These are phyloP conservation scores for Ustilago xerochloae DNA, from an alignment of 1,284 basidiomycete species.

Conservation along the genomic window DNA sequence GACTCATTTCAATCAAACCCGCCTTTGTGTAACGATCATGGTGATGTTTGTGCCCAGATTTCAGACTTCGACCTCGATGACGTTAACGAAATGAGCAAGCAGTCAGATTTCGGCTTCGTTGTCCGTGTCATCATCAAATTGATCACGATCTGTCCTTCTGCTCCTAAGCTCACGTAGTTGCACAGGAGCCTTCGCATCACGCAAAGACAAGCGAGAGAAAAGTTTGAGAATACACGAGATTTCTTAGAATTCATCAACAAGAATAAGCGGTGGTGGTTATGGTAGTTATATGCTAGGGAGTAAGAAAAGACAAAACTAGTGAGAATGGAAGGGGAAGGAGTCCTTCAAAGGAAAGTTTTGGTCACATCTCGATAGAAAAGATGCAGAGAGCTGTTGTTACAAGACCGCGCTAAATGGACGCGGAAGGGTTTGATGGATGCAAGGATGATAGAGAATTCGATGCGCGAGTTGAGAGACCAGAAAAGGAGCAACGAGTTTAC, in stretches of 20 bases:
- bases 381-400: slow-evolving; percentile 29
- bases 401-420: neutral
- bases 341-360: neutral
- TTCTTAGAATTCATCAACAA: slow-evolving; percentile 1
- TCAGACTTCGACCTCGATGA: too few species aligned
- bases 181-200: neutral
- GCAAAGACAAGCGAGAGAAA: neutral
- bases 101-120: too few species aligned
- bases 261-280: slow-evolving; percentile 3
- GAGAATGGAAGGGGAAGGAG: neutral
- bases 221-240: neutral
- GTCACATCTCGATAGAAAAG: neutral
- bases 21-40: too few species aligned
- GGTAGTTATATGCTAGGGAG: neutral
- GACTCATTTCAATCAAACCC: neutral
- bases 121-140: too few species aligned
- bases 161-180: too few species aligned
- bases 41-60: too few species aligned
- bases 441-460: neutral
- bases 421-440: neutral
- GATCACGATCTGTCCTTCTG: too few species aligned
- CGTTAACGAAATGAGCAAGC: too few species aligned
- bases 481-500: slow-evolving; percentile 24
- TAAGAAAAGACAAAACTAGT: neutral
- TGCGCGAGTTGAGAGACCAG: neutral